Conservation (phyloP, 306 rosid species). For the Cucumis melo region DNA sequence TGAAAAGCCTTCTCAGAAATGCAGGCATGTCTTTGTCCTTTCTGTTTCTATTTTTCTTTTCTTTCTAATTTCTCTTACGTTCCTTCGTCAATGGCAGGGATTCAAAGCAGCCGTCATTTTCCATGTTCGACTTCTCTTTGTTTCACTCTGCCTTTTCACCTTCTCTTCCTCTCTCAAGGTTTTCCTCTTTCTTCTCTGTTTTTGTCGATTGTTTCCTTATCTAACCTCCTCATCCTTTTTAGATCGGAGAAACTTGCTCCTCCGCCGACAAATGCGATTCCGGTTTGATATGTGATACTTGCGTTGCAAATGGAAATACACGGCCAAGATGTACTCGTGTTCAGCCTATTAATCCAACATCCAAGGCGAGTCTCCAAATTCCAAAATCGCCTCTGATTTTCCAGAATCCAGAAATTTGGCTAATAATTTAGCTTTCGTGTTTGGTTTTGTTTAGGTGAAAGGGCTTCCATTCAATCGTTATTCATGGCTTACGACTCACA, state of each 20-base stretch:
- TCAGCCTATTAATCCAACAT: constrained; percentile 42
- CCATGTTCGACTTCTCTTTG: constrained; percentile 24
- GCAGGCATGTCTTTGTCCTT: background rate
- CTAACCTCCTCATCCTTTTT: background rate
- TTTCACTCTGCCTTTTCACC: constrained; percentile 35
- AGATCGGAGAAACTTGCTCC: constrained; percentile 96
- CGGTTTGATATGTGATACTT: constrained; percentile 56
- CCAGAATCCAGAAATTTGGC: background rate
- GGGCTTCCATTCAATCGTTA: constrained; percentile 66
- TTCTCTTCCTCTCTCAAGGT: constrained; percentile 51
- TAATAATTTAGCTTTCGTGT: background rate
- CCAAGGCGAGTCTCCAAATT: constrained; percentile 32
- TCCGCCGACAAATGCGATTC: constrained; percentile 41
- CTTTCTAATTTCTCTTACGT: background rate
- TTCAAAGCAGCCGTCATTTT: background rate
- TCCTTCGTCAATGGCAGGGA: constrained; percentile 20
- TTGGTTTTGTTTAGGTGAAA: constrained; percentile 30
- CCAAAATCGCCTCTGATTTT: background rate
- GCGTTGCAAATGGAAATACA: constrained; percentile 79
- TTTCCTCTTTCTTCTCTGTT: background rate
- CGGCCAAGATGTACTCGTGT: constrained; percentile 72
- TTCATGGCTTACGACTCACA: constrained; percentile 95
- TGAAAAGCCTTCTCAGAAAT: background rate
- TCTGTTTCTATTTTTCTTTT: background rate
- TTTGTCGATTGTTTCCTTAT: background rate